Base-by-base conservation (phyloP, 805 yeast species). In the Yamadazyma phyllophila region DNA sequence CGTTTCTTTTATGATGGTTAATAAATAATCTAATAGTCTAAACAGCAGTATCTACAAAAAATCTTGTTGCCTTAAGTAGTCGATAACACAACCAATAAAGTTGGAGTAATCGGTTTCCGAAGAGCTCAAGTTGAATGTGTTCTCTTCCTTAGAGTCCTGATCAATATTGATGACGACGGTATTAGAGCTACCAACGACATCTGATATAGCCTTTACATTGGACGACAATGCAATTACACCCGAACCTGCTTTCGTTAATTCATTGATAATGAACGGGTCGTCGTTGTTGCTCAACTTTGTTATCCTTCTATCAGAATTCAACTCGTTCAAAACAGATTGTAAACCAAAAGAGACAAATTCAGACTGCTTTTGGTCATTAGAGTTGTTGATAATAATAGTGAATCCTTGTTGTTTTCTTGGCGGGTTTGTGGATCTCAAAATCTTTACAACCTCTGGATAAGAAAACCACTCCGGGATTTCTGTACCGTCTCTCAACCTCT, bases 381-480 rank as follows among this genome's bases (percentile, higher is more conserved):
- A 67, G 32, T 86, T 82, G 41, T 62, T 59, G 43, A 89, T 71
- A 50, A 83, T 76, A 43, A 90, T 71, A 7, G 88, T 87, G 66
- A 91, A 92, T 30, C 98, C 98, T 71, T 92, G 98, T 48, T 76
- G 66, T 48, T 76, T 80, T 69, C 97, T 82, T 52, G 98, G 96
- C 46, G 97, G 97, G 66, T 91, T 91, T 38, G 91, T 81, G 58
- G 88, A 92, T 64, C 98, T 84, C 58, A 91, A 77, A 49, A 92
- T 90, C 65, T 80, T 78, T 49, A 92, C 98, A 43, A 92, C 97
- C 67, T 91, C 97, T 2, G 97, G 96, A 70, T 91, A 91, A 4
- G 97, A 88, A 70, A 92, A 91, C 98, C 98, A 91, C 63, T 81
- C 94, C 52, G 98, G 98, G 56, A 91, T 92, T 51, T 84, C 84